phyloP scores from a whole-genome alignment of 345 rosid genomes.

The Euphorbia pulcherrima region DNA sequence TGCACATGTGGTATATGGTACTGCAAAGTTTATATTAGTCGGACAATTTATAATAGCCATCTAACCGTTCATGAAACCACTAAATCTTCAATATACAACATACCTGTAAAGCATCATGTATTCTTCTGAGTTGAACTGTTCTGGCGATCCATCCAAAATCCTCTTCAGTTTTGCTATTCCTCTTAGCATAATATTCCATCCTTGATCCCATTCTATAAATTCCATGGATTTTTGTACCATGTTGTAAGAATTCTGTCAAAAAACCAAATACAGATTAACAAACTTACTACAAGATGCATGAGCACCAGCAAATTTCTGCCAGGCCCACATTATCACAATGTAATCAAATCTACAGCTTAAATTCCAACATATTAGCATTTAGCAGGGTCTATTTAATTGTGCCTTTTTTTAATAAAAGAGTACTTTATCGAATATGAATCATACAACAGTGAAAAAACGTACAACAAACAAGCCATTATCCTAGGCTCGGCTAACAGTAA shows the following conservation, averaged over 20 bases:
- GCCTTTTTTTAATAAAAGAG: too few relatives aligned
- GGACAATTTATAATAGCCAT: background rate
- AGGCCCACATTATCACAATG: too few relatives aligned
- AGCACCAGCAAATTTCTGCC: too few relatives aligned
- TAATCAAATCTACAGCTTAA: background rate
- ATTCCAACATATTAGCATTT: background rate
- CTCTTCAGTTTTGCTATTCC: conserved; percentile 73
- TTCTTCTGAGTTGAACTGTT: conserved; percentile 62
- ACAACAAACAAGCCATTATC: too few relatives aligned
- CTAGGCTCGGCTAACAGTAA: too few relatives aligned
- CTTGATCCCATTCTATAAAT: conserved; percentile 68
- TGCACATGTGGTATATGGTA: conserved; percentile 76
- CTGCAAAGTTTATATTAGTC: conserved; percentile 33
- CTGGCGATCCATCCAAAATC: conserved; percentile 62
- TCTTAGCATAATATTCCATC: conserved; percentile 76
- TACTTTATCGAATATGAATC: too few relatives aligned
- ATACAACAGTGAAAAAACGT: too few relatives aligned
- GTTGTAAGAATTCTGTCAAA: background rate
- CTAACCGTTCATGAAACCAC: conserved; percentile 3
- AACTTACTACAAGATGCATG: too few relatives aligned
- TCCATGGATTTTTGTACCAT: conserved; percentile 66
- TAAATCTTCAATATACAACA: too few relatives aligned
- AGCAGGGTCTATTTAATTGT: too few relatives aligned
- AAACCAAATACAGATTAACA: background rate
- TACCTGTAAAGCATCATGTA: conserved; percentile 88